A percentile compares a stretch with the other conserved stretches of the same genome.
These are phyloP conservation scores for Kluyveromyces sp. DNA, from an alignment of 1,139 yeast species.

Conservation along the genomic window DNA sequence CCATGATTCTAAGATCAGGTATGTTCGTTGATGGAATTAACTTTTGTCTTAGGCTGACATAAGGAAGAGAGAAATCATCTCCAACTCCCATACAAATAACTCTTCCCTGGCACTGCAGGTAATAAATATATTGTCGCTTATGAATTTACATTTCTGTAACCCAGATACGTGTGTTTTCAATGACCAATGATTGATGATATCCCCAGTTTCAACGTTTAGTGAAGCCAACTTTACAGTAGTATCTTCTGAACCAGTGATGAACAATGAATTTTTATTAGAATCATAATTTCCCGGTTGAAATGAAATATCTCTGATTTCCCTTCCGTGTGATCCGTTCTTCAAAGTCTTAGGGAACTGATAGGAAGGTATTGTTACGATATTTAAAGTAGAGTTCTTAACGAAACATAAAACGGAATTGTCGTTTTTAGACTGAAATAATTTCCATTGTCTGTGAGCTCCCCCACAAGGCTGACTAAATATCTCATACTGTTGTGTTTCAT, in stretches of 20 bases:
- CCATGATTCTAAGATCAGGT: constrained; percentile 88
- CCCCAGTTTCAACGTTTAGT: constrained; percentile 35
- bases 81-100: constrained; percentile 66
- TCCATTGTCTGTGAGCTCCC: constrained; percentile 86
- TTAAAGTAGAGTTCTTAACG: constrained; percentile 46
- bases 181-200: constrained; percentile 45
- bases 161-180: constrained; percentile 84
- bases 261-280: constrained; percentile 23
- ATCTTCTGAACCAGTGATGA: constrained; percentile 85
- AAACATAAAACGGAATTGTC: constrained; percentile 28
- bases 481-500: constrained; percentile 71
- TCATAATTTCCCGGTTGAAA: constrained; percentile 31
- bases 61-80: constrained; percentile 34
- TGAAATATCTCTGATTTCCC: constrained; percentile 71
- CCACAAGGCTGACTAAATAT: constrained; percentile 73
- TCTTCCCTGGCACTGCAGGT: constrained; percentile 90
- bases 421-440: constrained; percentile 30
- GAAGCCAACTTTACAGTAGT: constrained; percentile 58
- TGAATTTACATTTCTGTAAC: constrained; percentile 63
- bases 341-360: constrained; percentile 29
- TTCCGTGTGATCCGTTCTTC: constrained; percentile 72
- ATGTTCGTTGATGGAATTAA: constrained; percentile 42
- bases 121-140: constrained; percentile 45
- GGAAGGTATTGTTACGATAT: constrained; percentile 29
- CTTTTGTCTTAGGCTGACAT: constrained; percentile 39